These are phyloP conservation scores for Chrysosporium queenslandicum DNA, from an alignment of 2,329 filamentous ascomycete genomes.

Conservation along the genomic window DNA sequence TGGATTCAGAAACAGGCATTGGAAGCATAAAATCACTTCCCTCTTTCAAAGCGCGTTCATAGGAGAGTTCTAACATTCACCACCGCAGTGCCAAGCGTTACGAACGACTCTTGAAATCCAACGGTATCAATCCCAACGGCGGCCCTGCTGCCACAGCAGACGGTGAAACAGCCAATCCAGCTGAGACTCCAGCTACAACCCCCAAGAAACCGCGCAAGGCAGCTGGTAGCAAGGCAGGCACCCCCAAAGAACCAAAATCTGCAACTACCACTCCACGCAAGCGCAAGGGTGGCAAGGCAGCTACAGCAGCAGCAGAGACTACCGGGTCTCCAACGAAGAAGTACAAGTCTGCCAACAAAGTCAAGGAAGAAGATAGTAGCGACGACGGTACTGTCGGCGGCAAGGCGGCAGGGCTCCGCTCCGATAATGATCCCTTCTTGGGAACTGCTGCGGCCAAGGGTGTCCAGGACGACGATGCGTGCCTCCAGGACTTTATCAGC, in stretches of 20 bases:
- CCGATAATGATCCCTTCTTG: slow-evolving; percentile 14
- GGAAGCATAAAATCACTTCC: too few relatives aligned
- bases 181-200: too few relatives aligned
- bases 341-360: slow-evolving; percentile 14
- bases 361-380: slow-evolving; percentile 8
- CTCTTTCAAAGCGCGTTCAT: too few relatives aligned
- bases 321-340: slow-evolving; percentile 16
- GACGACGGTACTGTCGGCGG: not conserved
- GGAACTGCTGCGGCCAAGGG: not conserved
- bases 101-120: slow-evolving; percentile 53
- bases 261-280: slow-evolving; percentile 12
- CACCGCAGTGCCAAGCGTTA: slow-evolving; percentile 54
- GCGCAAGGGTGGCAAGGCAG: slow-evolving; percentile 15
- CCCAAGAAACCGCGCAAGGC: slow-evolving; percentile 21
- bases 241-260: slow-evolving; percentile 15
- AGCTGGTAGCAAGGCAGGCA: slow-evolving; percentile 17
- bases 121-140: slow-evolving; percentile 38
- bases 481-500: not conserved
- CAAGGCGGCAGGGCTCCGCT: not conserved
- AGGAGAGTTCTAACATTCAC: not conserved
- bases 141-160: not conserved
- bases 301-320: too few relatives aligned
- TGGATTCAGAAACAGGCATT: too few relatives aligned
- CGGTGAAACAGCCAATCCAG: slow-evolving; percentile 16
- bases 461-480: not conserved